Conservation (phyloP, 2,329 filamentous ascomycete genomes). For the Onygenales sp. region DNA sequence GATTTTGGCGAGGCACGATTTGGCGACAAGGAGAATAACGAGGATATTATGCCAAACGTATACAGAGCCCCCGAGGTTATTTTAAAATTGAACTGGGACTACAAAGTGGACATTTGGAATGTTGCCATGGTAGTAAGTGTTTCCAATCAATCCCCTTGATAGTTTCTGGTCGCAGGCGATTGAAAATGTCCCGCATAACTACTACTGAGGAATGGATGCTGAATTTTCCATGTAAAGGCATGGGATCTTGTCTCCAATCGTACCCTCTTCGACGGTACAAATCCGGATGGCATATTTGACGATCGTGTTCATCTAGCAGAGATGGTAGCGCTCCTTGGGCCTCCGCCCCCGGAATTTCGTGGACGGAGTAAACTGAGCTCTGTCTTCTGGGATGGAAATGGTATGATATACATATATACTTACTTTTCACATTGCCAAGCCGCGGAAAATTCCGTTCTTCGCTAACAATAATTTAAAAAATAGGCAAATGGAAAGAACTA, state of each 20-base stretch:
- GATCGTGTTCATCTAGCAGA: conserved; percentile 1
- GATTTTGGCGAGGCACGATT: conserved; percentile 36
- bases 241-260: background rate
- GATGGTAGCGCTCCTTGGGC: conserved; percentile 4
- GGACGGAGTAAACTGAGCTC: background rate
- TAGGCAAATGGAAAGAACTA: conserved; percentile 1
- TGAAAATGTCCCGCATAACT: no score
- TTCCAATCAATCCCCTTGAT: background rate
- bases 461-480: background rate
- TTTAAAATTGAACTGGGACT: conserved; percentile 29
- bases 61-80: conserved; percentile 28
- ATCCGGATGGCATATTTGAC: background rate
- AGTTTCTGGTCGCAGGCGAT: no score
- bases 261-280: conserved; percentile 1
- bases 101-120: conserved; percentile 36
- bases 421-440: background rate
- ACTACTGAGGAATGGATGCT: no score
- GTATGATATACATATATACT: background rate
- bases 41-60: conserved; percentile 7
- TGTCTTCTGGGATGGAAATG: conserved; percentile 3
- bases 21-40: conserved; percentile 22
- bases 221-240: background rate
- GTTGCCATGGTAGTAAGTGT: conserved; percentile 7
- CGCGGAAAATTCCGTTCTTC: background rate
- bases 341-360: conserved; percentile 1